A percentile compares a stretch with the other conserved stretches of the same genome.
These are phyloP conservation scores for Ziziphus jujuba DNA, from an alignment of 306 rosid genomes.

Conservation along the genomic window DNA sequence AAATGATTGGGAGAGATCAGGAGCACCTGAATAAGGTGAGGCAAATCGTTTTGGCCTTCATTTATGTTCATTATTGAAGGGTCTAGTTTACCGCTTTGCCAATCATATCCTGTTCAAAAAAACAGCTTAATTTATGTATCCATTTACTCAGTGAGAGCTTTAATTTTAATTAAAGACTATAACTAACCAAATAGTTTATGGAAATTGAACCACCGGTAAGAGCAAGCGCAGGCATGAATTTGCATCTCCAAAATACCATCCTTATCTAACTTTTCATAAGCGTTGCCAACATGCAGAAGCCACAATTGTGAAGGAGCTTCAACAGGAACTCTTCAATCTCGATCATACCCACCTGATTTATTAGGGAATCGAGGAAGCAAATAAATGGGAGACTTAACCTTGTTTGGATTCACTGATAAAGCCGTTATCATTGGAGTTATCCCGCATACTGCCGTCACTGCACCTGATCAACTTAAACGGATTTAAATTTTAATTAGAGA, in stretches of 20 bases:
- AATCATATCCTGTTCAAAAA: slow-evolving; percentile 58
- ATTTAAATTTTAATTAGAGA: neutral
- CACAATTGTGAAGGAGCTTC: slow-evolving; percentile 83
- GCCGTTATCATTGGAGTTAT: slow-evolving; percentile 88
- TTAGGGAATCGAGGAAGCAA: slow-evolving; percentile 66
- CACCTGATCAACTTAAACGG: slow-evolving; percentile 45
- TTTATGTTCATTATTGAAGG: slow-evolving; percentile 77
- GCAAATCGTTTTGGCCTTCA: slow-evolving; percentile 50
- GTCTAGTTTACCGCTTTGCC: slow-evolving; percentile 74
- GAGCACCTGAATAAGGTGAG: slow-evolving; percentile 72
- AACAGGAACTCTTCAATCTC: slow-evolving; percentile 77
- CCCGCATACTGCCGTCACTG: slow-evolving; percentile 79
- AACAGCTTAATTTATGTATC: too few relatives aligned
- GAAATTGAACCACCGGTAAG: slow-evolving; percentile 92
- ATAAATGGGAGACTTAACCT: slow-evolving; percentile 63
- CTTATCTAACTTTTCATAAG: slow-evolving; percentile 42
- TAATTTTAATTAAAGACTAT: neutral
- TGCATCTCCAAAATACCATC: slow-evolving; percentile 54
- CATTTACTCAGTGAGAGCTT: too few relatives aligned
- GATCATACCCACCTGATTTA: neutral
- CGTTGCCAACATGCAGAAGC: slow-evolving; percentile 86
- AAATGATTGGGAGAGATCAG: neutral
- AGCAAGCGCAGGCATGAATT: slow-evolving; percentile 76
- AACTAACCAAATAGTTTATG: slow-evolving; percentile 63
- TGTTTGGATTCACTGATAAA: slow-evolving; percentile 67